These are phyloP conservation scores for Solanum tarijense DNA, from an alignment of 257 asterid species.

Conservation along the genomic window DNA sequence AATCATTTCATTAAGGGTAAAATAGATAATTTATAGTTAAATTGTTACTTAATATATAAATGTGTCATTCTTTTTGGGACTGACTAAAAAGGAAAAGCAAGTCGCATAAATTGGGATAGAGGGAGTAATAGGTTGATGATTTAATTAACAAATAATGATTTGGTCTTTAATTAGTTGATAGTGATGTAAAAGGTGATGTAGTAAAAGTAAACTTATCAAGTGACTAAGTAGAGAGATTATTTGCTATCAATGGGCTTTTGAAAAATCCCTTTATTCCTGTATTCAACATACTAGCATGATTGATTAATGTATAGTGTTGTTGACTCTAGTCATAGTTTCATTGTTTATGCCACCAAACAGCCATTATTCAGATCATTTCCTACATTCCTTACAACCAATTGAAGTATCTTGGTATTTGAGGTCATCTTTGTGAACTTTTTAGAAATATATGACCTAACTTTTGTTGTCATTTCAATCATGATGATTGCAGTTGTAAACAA, in stretches of 20 bases:
- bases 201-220: neutral
- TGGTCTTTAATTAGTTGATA: neutral
- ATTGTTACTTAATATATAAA: too few relatives aligned
- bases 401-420: neutral
- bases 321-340: neutral
- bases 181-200: neutral
- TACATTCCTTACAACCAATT: neutral
- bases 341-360: neutral
- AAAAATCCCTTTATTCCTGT: neutral
- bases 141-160: neutral
- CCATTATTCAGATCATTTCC: neutral
- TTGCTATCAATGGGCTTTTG: neutral
- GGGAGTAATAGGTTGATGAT: neutral
- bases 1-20: too few relatives aligned
- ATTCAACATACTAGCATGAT: neutral
- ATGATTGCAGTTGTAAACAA: constrained; percentile 13
- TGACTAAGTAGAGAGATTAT: neutral
- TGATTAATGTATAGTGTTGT: neutral
- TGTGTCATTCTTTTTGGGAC: too few relatives aligned
- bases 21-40: too few relatives aligned
- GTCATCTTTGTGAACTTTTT: neutral
- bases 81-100: too few relatives aligned
- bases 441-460: neutral
- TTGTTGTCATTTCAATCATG: neutral
- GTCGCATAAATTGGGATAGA: too few relatives aligned